Evolutionary conservation across 495 filamentous ascomycete species (phyloP).

Genomic region (Pseudomonodictys pantanalensis): DNA sequence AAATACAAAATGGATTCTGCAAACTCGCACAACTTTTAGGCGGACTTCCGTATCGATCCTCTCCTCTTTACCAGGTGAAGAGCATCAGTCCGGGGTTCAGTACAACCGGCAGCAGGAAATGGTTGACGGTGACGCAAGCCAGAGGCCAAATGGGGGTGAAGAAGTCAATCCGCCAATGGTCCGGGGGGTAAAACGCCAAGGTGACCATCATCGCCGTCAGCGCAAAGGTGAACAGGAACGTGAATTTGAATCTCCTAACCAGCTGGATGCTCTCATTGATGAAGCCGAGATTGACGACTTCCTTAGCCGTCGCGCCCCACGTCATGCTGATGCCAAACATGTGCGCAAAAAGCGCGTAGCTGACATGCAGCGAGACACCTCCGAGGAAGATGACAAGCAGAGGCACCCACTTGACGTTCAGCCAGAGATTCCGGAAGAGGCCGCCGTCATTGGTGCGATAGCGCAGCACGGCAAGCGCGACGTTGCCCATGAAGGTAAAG

Average conservation of each 20-base stretch:
- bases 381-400: conserved; percentile 50
- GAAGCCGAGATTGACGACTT: conserved; percentile 59
- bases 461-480: conserved; percentile 48
- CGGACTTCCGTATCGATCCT: no score
- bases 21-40: no score
- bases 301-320: conserved; percentile 55
- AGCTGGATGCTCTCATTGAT: conserved; percentile 58
- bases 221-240: conserved; percentile 54
- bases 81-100: conserved; percentile 66
- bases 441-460: conserved; percentile 45
- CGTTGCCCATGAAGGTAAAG: conserved; percentile 48
- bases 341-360: conserved; percentile 48
- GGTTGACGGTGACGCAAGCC: conserved; percentile 50
- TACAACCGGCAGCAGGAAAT: conserved; percentile 59
- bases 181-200: conserved; percentile 47
- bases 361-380: conserved; percentile 48
- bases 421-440: conserved; percentile 37
- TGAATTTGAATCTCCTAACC: conserved; percentile 57
- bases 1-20: no score
- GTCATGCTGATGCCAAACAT: conserved; percentile 49
- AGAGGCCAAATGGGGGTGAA: conserved; percentile 61
- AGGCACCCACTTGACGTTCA: conserved; percentile 50
- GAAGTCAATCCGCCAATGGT: conserved; percentile 54
- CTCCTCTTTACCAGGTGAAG: conserved; percentile 55
- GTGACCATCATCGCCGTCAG: conserved; percentile 48